Base-by-base conservation (phyloP, 2,329 filamentous ascomycete genomes). In the Ustulina deusta region DNA sequence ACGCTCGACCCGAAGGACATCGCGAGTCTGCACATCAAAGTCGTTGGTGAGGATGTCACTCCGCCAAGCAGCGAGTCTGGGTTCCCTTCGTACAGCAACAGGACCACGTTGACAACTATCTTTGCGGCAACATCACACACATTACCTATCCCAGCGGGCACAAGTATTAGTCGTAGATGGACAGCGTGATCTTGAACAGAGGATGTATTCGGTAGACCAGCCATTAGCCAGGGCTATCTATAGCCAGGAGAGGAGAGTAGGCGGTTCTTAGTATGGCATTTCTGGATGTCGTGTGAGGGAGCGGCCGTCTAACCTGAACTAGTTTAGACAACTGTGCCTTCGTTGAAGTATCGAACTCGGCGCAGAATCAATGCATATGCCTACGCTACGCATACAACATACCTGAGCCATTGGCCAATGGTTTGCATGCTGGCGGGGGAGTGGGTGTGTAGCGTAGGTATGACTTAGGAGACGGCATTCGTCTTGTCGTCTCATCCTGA, bases 71-170 rank as follows among this genome's bases (percentile, higher is more conserved):
- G 58, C 34, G 54, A 63, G 25, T 65, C 40, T 10, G 71, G 74
- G 25, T 68, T 76, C 15, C 71, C 73, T 13, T 61, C 48, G 48
- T 70, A 70, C 34, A 70, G 65, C 40, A 72, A 71, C 10, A 71
- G 61, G 46, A 69, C 63, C 1, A 87, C 89, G 6, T 87, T 90
- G 40, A 40, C 10, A 36, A 57, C 48, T 11, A 54, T 69, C 22
- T 32, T 49, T 20, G 34, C n/a, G 22, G 38, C 15, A 6, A 49
- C 20, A 25, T 34, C 15, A 34, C 17, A 27, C 20, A 27, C n/a
- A 36, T 54, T 29, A 25, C 34, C n/a, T n/a, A n/a, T n/a, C n/a
- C n/a, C 13, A 3, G 7, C 15, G 32, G 29, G 52, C 32, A 27
- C 40, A 61, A 15, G 29, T n/a, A 54, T n/a, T 40, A 36, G 46